Evolutionary conservation across 73 alveolate genomes (phyloP).

Genomic region (Breviolum minutum): DNA sequence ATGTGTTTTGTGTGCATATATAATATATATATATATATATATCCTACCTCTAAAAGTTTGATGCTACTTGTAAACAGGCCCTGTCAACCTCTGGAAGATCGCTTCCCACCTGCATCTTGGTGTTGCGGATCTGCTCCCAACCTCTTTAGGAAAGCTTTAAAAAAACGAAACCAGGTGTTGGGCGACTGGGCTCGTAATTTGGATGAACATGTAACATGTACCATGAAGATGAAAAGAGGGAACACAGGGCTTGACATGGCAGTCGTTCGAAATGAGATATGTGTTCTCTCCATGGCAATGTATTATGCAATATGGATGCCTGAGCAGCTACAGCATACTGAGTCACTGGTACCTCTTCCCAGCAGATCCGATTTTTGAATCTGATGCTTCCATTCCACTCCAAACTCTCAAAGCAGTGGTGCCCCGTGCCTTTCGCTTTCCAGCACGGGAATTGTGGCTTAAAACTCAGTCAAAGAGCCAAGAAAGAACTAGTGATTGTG

Average conservation of each 20-base stretch:
- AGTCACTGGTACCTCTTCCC: background rate
- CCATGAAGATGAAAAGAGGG: too few relatives aligned
- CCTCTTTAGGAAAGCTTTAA: slow-evolving; percentile 5
- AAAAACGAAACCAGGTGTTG: background rate
- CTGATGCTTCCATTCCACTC: background rate
- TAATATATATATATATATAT: too few relatives aligned
- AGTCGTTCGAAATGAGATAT: background rate
- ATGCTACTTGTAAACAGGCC: too few relatives aligned
- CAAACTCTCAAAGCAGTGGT: background rate
- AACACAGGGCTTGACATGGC: background rate
- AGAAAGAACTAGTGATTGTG: too few relatives aligned
- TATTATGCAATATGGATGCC: too few relatives aligned
- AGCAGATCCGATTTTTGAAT: too few relatives aligned
- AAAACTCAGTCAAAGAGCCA: slow-evolving; percentile 63
- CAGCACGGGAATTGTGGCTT: slow-evolving; percentile 98
- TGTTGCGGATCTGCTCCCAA: slow-evolving; percentile 78
- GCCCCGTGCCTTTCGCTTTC: slow-evolving; percentile 44
- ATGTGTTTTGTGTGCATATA: background rate
- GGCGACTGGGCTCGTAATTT: too few relatives aligned
- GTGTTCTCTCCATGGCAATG: too few relatives aligned
- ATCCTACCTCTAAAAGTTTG: too few relatives aligned
- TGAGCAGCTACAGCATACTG: too few relatives aligned
- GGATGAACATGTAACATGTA: too few relatives aligned
- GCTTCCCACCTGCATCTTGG: slow-evolving; percentile 37
- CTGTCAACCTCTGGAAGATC: background rate